These are phyloP conservation scores for Pythium graminicola DNA, from an alignment of 352 stramenopile species.

Conservation along the genomic window DNA sequence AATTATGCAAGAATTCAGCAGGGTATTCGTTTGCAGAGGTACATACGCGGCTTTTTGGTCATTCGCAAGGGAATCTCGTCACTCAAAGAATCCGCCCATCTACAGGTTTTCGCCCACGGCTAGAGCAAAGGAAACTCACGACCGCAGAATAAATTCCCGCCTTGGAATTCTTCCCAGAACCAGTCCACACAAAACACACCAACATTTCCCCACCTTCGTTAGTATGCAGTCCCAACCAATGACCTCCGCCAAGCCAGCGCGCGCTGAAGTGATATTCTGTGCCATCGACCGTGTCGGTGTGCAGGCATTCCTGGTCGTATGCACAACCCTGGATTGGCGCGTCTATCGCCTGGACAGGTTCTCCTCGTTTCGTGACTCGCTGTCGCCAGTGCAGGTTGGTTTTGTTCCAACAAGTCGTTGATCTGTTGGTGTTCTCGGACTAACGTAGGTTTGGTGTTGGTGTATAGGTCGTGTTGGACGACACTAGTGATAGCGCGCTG, in stretches of 20 bases:
- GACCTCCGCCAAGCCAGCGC: slow-evolving; percentile 12
- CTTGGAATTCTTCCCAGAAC: slow-evolving; percentile 1
- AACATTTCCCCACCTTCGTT: background rate
- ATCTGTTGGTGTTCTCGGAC: background rate
- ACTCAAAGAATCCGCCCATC: slow-evolving; percentile 8
- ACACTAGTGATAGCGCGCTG: slow-evolving; percentile 31
- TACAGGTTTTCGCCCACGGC: background rate
- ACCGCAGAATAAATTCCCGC: slow-evolving; percentile 14
- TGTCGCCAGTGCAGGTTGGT: slow-evolving; percentile 87
- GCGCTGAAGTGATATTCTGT: slow-evolving; percentile 56
- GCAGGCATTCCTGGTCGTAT: slow-evolving; percentile 50
- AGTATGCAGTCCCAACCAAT: slow-evolving; percentile 10
- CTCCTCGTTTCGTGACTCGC: slow-evolving; percentile 28
- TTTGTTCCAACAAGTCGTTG: slow-evolving; percentile 45
- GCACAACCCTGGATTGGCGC: slow-evolving; percentile 46
- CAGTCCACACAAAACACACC: background rate
- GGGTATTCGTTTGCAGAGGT: slow-evolving; percentile 13
- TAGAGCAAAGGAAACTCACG: slow-evolving; percentile 4
- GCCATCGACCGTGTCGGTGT: slow-evolving; percentile 43
- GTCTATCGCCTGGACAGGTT: slow-evolving; percentile 61
- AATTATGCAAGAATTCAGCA: slow-evolving; percentile 2
- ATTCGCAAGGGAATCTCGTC: slow-evolving; percentile 24
- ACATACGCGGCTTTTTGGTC: slow-evolving; percentile 12
- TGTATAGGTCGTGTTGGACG: slow-evolving; percentile 43
- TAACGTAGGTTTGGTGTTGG: background rate